Percentiles rank a stretch among this genome's conserved stretches.
Evolutionary conservation across 805 yeast genomes (phyloP).

Genomic region (Blastobotrys parvus): DNA sequence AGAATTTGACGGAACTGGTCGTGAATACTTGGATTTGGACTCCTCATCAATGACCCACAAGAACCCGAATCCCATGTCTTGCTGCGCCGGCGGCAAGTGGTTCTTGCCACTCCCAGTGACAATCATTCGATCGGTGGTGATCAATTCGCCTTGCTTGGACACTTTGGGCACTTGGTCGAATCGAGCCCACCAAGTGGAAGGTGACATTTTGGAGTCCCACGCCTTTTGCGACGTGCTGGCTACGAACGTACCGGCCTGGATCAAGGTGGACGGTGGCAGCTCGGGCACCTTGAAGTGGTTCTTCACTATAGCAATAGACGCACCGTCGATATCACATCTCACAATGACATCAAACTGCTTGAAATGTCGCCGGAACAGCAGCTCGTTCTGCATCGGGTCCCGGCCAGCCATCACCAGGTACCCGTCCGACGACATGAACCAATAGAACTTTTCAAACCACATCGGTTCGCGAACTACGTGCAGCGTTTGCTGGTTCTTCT

Average conservation of each 20-base stretch:
- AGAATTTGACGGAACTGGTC: background rate
- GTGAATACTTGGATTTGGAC: slow-evolving; percentile 31
- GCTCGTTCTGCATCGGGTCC: slow-evolving; percentile 70
- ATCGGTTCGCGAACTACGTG: slow-evolving; percentile 60
- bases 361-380: slow-evolving; percentile 71
- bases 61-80: slow-evolving; percentile 85
- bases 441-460: slow-evolving; percentile 90
- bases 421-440: slow-evolving; percentile 92
- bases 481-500: slow-evolving; percentile 40
- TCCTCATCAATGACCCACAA: slow-evolving; percentile 62
- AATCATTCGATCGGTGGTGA: slow-evolving; percentile 56
- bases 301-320: slow-evolving; percentile 70
- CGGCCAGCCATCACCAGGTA: slow-evolving; percentile 81
- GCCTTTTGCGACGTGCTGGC: slow-evolving; percentile 67
- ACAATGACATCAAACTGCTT: slow-evolving; percentile 66
- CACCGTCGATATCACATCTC: slow-evolving; percentile 62
- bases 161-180: slow-evolving; percentile 63
- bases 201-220: slow-evolving; percentile 79
- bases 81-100: slow-evolving; percentile 61
- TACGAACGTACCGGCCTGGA: slow-evolving; percentile 86
- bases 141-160: slow-evolving; percentile 36
- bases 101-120: slow-evolving; percentile 44
- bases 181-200: slow-evolving; percentile 79
- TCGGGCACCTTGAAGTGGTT: slow-evolving; percentile 54
- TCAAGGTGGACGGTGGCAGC: slow-evolving; percentile 76